A percentile compares a stretch with the other conserved stretches of the same genome.
Conservation (phyloP, 345 rosid species). For the Salix arbutifolia region DNA sequence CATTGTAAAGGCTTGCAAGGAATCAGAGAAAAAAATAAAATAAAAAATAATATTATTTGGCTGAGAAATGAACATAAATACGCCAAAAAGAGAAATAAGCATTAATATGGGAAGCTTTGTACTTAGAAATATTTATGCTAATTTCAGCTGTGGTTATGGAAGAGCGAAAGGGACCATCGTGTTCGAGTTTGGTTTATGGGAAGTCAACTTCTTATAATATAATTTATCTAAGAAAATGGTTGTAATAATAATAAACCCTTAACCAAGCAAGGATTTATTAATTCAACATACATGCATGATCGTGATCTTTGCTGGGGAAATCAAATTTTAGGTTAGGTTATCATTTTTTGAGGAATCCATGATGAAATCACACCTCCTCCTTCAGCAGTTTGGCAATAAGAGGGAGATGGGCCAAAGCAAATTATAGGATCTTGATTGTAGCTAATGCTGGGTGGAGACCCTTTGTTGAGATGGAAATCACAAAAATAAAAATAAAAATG, state of each 20-base stretch:
- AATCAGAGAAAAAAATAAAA: too few relatives aligned
- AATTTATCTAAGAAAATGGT: background rate
- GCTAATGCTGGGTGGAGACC: constrained; percentile 15
- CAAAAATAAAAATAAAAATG: background rate
- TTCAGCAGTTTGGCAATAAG: background rate
- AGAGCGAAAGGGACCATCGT: background rate
- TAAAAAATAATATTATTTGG: too few relatives aligned
- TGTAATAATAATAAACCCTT: background rate
- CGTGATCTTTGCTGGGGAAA: background rate
- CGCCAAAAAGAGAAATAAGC: background rate
- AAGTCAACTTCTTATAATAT: background rate
- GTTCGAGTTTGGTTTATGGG: background rate
- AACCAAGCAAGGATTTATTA: background rate
- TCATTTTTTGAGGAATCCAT: background rate
- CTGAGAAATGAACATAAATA: background rate
- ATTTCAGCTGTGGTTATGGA: background rate
- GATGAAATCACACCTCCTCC: background rate
- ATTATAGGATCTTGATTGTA: constrained; percentile 21
- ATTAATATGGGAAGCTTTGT: background rate
- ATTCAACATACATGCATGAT: background rate
- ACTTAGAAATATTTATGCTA: too few relatives aligned
- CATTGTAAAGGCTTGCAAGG: too few relatives aligned
- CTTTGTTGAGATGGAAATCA: constrained; percentile 16
- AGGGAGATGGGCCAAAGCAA: background rate
- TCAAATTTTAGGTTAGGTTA: background rate